Base-by-base conservation (phyloP, 1,139 yeast species). In the Yamadazyma diospyri region DNA sequence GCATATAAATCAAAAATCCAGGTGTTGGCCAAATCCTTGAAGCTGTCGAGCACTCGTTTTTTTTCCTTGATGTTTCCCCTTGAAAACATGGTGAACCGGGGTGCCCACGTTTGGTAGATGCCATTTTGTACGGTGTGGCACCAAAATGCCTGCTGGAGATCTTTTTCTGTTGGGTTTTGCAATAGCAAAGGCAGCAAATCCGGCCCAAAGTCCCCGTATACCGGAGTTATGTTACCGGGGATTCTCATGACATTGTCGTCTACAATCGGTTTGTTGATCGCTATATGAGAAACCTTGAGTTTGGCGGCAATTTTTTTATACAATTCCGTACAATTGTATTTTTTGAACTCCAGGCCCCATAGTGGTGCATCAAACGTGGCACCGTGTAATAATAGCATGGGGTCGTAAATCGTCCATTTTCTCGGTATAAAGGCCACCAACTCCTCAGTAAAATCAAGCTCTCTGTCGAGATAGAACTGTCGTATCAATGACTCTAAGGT, bases 31-130 rank as follows among this genome's bases (percentile, higher is more conserved):
- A 78, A 58, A 9, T 53, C 46, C 6, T 39, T 38, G 48, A 64
- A 71, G 4, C 42, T 44, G 18, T 61, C 63, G 33, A 81, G 52
- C 0, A 87, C 69, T 15, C 96, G 57, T 11, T 78, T 72, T 54
- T 87, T 87, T 50, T 87, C 96, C 42, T 81, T 82, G 45, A 87
- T 76, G 50, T 87, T 87, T 0, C 95, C 96, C n/a, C 95, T 57
- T 23, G 89, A 80, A 51, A 87, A 87, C 96, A 87, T 87, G 9
- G 95, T 85, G 49, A 77, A 81, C 34, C 69, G 53, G 0, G 96
- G 96, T 3, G 92, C 85, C 95, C 95, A 87, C 3, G 74, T 69
- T 49, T 87, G 96, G 40, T 55, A 63, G 5, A 87, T 76, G 1
- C 88, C 89, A 52, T 87, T 85, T 50, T 87, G 96, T 2, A 65